Evolutionary conservation across 2,329 filamentous ascomycete species (phyloP).

Genomic region (Stenocarpella maydis): DNA sequence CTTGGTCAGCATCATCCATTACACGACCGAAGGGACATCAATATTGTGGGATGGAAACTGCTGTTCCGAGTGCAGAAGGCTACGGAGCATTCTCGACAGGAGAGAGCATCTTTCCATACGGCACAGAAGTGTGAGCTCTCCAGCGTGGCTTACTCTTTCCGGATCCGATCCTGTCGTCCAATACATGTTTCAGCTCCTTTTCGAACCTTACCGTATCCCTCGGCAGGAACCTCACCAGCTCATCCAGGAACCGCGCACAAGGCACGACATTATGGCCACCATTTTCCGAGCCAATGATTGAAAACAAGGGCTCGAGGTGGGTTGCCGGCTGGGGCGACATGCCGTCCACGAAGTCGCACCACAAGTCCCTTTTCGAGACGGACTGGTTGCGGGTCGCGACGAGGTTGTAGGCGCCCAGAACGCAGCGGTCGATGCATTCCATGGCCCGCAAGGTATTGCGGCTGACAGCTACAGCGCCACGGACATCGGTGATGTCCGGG

Average conservation of each 20-base stretch:
- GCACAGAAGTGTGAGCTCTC: conserved; percentile 5
- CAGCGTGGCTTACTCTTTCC: conserved; percentile 30
- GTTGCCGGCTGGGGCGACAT: conserved; percentile 32
- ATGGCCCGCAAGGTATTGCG: conserved; percentile 47
- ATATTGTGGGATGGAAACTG: background rate
- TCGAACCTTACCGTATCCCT: conserved; percentile 38
- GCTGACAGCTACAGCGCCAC: conserved; percentile 48
- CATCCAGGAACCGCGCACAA: conserved; percentile 41
- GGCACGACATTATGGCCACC: conserved; percentile 39
- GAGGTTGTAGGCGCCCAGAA: conserved; percentile 42
- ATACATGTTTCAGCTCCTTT: conserved; percentile 43
- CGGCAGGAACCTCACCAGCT: conserved; percentile 40
- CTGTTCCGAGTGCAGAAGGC: background rate
- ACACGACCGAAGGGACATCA: background rate
- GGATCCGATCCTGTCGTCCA: conserved; percentile 37
- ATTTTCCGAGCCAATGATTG: conserved; percentile 31
- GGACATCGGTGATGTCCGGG: conserved; percentile 46
- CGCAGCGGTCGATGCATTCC: conserved; percentile 40
- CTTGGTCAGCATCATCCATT: background rate
- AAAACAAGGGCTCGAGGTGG: conserved; percentile 37
- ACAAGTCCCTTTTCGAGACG: conserved; percentile 37
- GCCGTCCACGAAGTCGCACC: conserved; percentile 43
- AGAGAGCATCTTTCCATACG: background rate
- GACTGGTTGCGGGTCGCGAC: conserved; percentile 42
- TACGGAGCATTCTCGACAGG: background rate